Percentiles rank a stretch among this genome's conserved stretches.
Conservation (phyloP, 1,284 basidiomycete genomes). For the Naganishia albida region DNA sequence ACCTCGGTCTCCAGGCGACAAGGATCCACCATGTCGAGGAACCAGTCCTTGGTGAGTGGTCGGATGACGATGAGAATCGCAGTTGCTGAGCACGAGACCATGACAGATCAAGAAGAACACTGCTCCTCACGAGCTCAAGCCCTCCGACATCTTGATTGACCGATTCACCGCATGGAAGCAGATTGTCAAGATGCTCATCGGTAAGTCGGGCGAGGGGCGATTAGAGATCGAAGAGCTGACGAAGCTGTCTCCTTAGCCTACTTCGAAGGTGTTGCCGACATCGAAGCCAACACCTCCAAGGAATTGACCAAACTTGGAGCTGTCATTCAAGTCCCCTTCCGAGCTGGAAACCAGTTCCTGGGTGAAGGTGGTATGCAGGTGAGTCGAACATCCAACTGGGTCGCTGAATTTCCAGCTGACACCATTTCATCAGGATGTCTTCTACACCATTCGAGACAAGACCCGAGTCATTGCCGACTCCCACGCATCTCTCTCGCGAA, state of each 20-base stretch:
- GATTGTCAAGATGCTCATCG: slow-evolving; percentile 92
- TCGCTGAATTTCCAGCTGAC: background rate
- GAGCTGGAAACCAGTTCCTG: slow-evolving; percentile 90
- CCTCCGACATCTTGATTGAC: slow-evolving; percentile 96
- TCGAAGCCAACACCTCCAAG: slow-evolving; percentile 90
- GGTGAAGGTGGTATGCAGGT: slow-evolving; percentile 87
- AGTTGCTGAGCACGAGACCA: too few species aligned
- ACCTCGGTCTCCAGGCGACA: slow-evolving; percentile 67
- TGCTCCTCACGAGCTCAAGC: slow-evolving; percentile 83
- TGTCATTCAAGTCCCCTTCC: slow-evolving; percentile 96
- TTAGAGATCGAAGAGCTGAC: slow-evolving; percentile 17
- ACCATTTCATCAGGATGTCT: slow-evolving; percentile 69
- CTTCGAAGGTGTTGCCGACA: slow-evolving; percentile 82
- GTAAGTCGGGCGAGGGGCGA: slow-evolving; percentile 40
- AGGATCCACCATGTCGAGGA: slow-evolving; percentile 69
- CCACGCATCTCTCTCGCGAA: slow-evolving; percentile 92
- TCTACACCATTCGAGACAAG: slow-evolving; percentile 90
- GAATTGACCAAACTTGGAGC: slow-evolving; percentile 95
- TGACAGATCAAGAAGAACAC: slow-evolving; percentile 79
- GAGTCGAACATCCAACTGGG: slow-evolving; percentile 27
- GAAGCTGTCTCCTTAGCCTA: slow-evolving; percentile 45
- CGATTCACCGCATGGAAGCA: slow-evolving; percentile 66
- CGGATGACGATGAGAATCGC: background rate
- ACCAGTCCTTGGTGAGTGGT: slow-evolving; percentile 66
- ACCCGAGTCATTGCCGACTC: slow-evolving; percentile 92